Evolutionary conservation across 2,329 filamentous ascomycete genomes (phyloP).

Genomic region (Gaeumannomyces tritici): DNA sequence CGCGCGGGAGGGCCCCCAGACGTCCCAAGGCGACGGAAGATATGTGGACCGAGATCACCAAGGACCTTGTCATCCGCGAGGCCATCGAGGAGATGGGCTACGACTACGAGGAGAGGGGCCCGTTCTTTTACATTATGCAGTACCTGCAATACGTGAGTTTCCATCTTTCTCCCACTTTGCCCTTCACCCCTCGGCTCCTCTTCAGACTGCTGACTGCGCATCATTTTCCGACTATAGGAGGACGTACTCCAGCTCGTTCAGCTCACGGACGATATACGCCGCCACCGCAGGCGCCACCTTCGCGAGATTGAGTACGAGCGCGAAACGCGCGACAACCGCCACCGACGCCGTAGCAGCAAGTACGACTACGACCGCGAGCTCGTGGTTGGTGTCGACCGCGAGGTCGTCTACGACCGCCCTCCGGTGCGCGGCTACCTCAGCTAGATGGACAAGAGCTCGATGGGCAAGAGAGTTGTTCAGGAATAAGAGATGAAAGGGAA

Average conservation of each 20-base stretch:
- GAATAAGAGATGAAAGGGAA: too few species aligned
- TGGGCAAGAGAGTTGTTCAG: too few species aligned
- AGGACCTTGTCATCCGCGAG: slow-evolving; percentile 78
- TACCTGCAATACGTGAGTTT: slow-evolving; percentile 77
- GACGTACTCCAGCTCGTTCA: slow-evolving; percentile 80
- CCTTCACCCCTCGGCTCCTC: neutral
- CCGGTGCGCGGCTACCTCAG: slow-evolving; percentile 15
- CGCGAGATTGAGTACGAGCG: slow-evolving; percentile 51
- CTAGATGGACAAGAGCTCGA: too few species aligned
- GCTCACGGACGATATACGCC: slow-evolving; percentile 72
- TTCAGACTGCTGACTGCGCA: neutral
- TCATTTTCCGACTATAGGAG: slow-evolving; percentile 45
- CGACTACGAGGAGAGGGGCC: slow-evolving; percentile 81
- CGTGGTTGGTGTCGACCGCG: slow-evolving; percentile 56
- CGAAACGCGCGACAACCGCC: slow-evolving; percentile 22
- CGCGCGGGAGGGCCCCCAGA: slow-evolving; percentile 11
- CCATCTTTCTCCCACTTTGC: neutral
- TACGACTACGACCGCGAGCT: slow-evolving; percentile 35
- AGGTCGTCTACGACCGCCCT: slow-evolving; percentile 52
- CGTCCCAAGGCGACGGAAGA: slow-evolving; percentile 40
- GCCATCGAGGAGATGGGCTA: slow-evolving; percentile 81
- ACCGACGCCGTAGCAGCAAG: slow-evolving; percentile 21
- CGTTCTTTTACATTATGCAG: slow-evolving; percentile 86
- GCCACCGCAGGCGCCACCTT: slow-evolving; percentile 41
- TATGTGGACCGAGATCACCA: slow-evolving; percentile 96